These are phyloP conservation scores for Hypoxylon sp. DNA, from an alignment of 2,329 filamentous ascomycete species.

Conservation along the genomic window DNA sequence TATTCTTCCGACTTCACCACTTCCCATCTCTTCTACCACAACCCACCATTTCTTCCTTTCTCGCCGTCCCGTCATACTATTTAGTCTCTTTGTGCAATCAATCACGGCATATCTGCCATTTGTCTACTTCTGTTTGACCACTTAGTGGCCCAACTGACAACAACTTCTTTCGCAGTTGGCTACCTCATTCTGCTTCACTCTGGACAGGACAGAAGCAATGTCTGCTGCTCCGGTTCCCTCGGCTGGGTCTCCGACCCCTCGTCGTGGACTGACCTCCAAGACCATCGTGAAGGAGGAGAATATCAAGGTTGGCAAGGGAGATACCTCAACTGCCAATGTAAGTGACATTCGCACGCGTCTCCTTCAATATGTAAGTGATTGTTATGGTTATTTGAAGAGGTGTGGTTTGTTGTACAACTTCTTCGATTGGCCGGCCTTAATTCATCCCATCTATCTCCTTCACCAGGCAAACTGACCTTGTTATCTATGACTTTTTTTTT, in stretches of 20 bases:
- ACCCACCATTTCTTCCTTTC: constrained; percentile 31
- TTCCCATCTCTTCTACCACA: constrained; percentile 45
- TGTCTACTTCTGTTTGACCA: constrained; percentile 49
- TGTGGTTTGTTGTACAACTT: constrained; percentile 8
- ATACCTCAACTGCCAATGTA: constrained; percentile 54
- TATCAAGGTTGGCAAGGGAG: constrained; percentile 57
- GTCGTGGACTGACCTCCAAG: constrained; percentile 55
- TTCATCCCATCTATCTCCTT: constrained; percentile 24
- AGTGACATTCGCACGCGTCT: constrained; percentile 50
- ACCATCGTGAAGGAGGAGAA: constrained; percentile 57
- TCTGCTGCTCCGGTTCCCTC: constrained; percentile 56
- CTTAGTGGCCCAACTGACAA: constrained; percentile 42
- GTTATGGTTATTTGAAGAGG: constrained; percentile 9
- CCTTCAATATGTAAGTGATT: constrained; percentile 54
- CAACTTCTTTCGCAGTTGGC: constrained; percentile 12
- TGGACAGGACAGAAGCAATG: constrained; percentile 54
- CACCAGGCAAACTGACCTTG: not conserved
- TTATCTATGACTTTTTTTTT: constrained; percentile 10
- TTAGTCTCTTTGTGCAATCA: constrained; percentile 53
- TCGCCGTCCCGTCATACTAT: constrained; percentile 44
- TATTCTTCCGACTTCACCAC: constrained; percentile 18
- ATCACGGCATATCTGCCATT: constrained; percentile 52
- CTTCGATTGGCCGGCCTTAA: constrained; percentile 6
- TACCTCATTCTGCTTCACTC: constrained; percentile 25
- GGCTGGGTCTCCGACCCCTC: constrained; percentile 61